These are phyloP conservation scores for Trametes maxima DNA, from an alignment of 768 basidiomycete genomes.

Conservation along the genomic window DNA sequence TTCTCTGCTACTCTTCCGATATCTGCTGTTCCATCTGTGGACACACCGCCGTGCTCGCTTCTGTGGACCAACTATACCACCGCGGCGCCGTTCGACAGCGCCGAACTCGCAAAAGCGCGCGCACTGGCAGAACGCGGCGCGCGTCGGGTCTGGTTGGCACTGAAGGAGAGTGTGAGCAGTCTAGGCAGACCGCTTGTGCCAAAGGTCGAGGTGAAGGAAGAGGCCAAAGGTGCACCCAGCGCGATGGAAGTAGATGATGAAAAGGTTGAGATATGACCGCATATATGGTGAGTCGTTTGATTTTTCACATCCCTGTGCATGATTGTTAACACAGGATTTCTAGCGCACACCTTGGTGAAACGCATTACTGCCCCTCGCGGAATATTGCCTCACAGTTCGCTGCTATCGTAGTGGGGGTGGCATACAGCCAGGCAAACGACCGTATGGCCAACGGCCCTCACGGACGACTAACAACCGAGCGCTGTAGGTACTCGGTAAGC, in stretches of 20 bases:
- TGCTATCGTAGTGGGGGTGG: no score
- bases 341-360: no score
- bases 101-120: slow-evolving; percentile 44
- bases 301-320: no score
- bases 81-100: slow-evolving; percentile 43
- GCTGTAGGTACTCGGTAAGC: no score
- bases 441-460: no score
- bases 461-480: no score
- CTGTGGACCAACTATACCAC: slow-evolving; percentile 63
- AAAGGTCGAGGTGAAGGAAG: slow-evolving; percentile 9
- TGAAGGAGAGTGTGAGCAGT: slow-evolving; percentile 45
- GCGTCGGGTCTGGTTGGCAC: slow-evolving; percentile 45
- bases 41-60: slow-evolving; percentile 21
- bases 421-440: no score
- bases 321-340: no score
- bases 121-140: slow-evolving; percentile 54
- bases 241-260: slow-evolving; percentile 37
- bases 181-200: slow-evolving; percentile 20
- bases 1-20: slow-evolving; percentile 38
- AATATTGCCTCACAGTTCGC: no score
- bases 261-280: slow-evolving; percentile 45
- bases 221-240: slow-evolving; percentile 7
- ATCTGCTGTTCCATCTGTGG: slow-evolving; percentile 21
- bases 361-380: no score
- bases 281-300: neutral